These are phyloP conservation scores for Venturia asperata DNA, from an alignment of 2,329 filamentous ascomycete genomes.

Conservation along the genomic window DNA sequence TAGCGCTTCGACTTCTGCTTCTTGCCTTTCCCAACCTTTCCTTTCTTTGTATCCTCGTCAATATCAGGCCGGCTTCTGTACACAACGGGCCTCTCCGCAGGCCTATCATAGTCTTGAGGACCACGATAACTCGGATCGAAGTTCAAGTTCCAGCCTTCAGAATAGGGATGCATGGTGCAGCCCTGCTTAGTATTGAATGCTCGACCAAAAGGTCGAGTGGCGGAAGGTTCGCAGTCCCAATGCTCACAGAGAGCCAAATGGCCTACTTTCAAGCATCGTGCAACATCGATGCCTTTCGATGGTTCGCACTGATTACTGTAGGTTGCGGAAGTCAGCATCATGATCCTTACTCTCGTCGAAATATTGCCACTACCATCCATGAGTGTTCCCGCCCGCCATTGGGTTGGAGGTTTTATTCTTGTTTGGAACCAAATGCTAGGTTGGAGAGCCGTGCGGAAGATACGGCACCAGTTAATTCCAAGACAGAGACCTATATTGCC, in stretches of 20 bases:
- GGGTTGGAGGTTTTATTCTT: not conserved
- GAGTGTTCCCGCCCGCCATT: not conserved
- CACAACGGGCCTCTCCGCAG: not conserved
- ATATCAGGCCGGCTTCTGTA: not conserved
- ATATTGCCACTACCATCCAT: not conserved
- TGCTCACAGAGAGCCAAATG: not conserved
- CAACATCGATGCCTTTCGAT: not conserved
- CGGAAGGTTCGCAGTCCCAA: not conserved
- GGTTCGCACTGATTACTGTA: not conserved
- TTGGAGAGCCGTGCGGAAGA: not conserved
- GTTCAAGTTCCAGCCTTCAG: not conserved
- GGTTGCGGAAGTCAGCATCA: not conserved
- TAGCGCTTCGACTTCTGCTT: not conserved
- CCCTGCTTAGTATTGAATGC: not conserved
- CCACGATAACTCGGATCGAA: slow-evolving; percentile 1
- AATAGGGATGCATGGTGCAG: not conserved
- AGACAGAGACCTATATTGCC: not conserved
- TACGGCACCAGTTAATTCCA: not conserved
- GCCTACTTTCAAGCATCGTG: not conserved
- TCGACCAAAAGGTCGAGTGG: not conserved
- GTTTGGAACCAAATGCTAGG: not conserved
- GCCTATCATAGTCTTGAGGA: not conserved
- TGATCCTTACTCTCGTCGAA: not conserved
- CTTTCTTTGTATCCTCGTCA: not conserved
- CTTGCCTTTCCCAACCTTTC: not conserved